phyloP scores from a whole-genome alignment of 768 basidiomycete species.

The Lactarius hatsudake region DNA sequence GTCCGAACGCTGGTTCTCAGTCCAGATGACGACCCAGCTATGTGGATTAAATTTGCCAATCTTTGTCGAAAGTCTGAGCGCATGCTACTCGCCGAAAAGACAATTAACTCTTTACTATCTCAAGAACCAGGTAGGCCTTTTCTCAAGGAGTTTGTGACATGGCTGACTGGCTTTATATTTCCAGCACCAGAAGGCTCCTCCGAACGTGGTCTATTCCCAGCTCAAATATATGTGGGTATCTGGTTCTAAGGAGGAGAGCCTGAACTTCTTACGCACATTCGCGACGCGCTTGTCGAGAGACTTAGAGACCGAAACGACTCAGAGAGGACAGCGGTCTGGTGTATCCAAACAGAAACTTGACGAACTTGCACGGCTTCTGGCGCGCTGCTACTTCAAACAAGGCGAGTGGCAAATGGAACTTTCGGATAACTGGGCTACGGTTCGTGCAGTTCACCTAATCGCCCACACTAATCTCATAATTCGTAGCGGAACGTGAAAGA shows the following conservation, averaged over 20 bases:
- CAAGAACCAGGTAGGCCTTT: slow-evolving; percentile 59
- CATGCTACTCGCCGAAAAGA: slow-evolving; percentile 94
- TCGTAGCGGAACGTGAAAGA: slow-evolving; percentile 73
- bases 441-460: slow-evolving; percentile 39
- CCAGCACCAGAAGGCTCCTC: slow-evolving; percentile 71
- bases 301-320: slow-evolving; percentile 58
- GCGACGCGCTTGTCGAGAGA: slow-evolving; percentile 71
- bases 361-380: slow-evolving; percentile 80
- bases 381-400: slow-evolving; percentile 94
- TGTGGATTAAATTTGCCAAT: slow-evolving; percentile 99
- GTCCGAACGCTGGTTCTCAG: slow-evolving; percentile 90
- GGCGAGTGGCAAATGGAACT: slow-evolving; percentile 91
- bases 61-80: slow-evolving; percentile 93
- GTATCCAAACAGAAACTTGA: slow-evolving; percentile 59
- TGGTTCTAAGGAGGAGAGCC: slow-evolving; percentile 71
- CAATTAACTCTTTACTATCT: slow-evolving; percentile 85
- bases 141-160: slow-evolving; percentile 2
- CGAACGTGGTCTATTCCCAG: slow-evolving; percentile 94
- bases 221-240: slow-evolving; percentile 95
- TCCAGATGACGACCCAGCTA: slow-evolving; percentile 90
- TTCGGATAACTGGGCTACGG: slow-evolving; percentile 77
- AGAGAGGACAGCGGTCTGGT: slow-evolving; percentile 45
- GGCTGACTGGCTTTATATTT: background rate
- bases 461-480: slow-evolving; percentile 20
- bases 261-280: slow-evolving; percentile 82